Percentiles rank a stretch among this genome's conserved stretches.
Conservation (phyloP, 805 yeast genomes). For the Cyberlindnera mycetangii region DNA sequence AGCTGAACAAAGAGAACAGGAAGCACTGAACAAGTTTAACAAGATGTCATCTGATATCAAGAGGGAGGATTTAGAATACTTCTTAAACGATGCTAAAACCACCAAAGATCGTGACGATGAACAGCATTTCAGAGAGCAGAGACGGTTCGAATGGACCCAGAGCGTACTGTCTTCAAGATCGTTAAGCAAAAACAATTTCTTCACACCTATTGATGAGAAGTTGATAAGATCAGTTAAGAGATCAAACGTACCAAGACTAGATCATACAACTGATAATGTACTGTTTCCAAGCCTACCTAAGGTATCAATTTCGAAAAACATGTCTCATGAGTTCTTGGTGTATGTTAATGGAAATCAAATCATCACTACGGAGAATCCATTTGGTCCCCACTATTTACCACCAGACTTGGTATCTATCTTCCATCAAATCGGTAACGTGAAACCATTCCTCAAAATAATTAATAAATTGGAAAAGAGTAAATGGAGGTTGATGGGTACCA, state of each 20-base stretch:
- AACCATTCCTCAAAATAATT: conserved; percentile 34
- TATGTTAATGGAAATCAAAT: conserved; percentile 15
- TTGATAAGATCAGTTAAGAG: conserved; percentile 14
- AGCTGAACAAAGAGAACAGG: conserved; percentile 4
- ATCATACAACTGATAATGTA: conserved; percentile 15
- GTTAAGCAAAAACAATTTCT: conserved; percentile 38
- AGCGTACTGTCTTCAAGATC: conserved; percentile 33
- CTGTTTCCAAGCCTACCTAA: conserved; percentile 24
- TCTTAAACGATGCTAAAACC: conserved; percentile 42
- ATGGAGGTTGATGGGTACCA: conserved; percentile 32
- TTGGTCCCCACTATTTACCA: conserved; percentile 34
- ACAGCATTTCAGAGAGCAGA: conserved; percentile 42
- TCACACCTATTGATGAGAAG: conserved; percentile 33
- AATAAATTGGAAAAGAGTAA: conserved; percentile 38
- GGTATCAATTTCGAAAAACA: conserved; percentile 1
- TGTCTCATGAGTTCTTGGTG: conserved; percentile 26
- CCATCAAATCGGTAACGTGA: conserved; percentile 37
- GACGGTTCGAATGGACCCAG: conserved; percentile 46
- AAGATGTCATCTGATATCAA: conserved; percentile 4
- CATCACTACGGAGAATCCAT: conserved; percentile 36
- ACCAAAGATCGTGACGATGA: conserved; percentile 40
- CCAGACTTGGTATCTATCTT: conserved; percentile 43
- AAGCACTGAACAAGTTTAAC: conserved; percentile 1
- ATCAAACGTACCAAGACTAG: conserved; percentile 17
- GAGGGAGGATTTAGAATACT: conserved; percentile 35